Base-by-base conservation (phyloP, 2,329 filamentous ascomycete genomes). In the Xylariaceae sp. region DNA sequence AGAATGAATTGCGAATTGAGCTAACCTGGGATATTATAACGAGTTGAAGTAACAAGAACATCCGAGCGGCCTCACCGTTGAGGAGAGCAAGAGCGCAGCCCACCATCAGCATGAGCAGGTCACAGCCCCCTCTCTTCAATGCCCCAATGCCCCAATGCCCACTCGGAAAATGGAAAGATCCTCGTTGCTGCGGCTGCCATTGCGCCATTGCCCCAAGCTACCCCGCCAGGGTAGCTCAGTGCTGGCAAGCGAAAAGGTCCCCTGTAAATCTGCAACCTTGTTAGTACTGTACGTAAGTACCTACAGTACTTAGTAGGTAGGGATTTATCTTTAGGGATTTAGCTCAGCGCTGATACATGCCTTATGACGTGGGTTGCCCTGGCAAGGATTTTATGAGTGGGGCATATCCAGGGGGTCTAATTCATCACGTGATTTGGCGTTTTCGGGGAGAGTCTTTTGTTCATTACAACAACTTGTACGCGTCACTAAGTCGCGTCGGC, bases 341-440 rank as follows among this genome's bases (percentile, higher is more conserved):
- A 41, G 54, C 36, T 9, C 4, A 31, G 39, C 45, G 28, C 44
- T 23, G 16, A 21, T 6, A 17, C n/a, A 43, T 58, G 49, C 33
- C 16, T 34, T 33, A 51, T 57, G 31, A 56, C 49, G 50, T 53
- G 44, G n/a, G n/a, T n/a, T n/a, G n/a, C 8, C 29, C 34, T 60
- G 16, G 16, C 34, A 37, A 9, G 34, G 34, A n/a, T 37, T 19
- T 17, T 7, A 2, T 33, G 31, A 17, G 36, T 33, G 41, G 43
- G 28, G 17, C 24, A 37, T 2, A 7, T n/a, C 21, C 12, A 7
- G 8, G 4, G 7, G 34, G 16, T 26, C 26, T 11, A 16, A 2
- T 16, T 11, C 6, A 11, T 47, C 66, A 68, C 63, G 40, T 68
- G 66, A 64, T 19, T 44, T 65, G 61, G 65, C 61, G 66, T 58